These are phyloP conservation scores for Aphanomyces astaci DNA, from an alignment of 352 stramenopile genomes.

Conservation along the genomic window DNA sequence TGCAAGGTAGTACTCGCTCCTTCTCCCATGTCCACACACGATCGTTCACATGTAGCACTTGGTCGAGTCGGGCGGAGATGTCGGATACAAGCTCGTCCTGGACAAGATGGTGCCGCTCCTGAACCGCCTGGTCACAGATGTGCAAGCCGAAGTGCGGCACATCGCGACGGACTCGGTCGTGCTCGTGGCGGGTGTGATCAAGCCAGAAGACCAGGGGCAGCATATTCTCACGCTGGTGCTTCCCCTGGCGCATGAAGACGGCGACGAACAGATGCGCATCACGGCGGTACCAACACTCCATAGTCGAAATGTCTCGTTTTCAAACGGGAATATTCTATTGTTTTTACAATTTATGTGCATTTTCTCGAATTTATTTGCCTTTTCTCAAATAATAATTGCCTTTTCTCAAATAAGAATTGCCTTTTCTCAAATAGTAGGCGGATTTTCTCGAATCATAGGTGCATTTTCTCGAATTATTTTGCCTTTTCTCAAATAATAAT, in stretches of 20 bases:
- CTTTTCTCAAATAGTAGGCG: too few relatives aligned
- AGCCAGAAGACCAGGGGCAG: slow-evolving; percentile 79
- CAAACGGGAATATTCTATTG: too few relatives aligned
- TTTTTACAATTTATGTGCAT: too few relatives aligned
- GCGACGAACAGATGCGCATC: slow-evolving; percentile 90
- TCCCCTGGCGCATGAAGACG: slow-evolving; percentile 83
- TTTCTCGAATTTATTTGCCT: too few relatives aligned
- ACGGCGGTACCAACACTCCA: slow-evolving; percentile 49
- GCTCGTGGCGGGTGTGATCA: slow-evolving; percentile 76
- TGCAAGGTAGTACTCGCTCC: slow-evolving; percentile 29
- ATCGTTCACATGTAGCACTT: slow-evolving; percentile 34
- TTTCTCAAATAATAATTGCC: too few relatives aligned
- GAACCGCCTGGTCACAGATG: slow-evolving; percentile 70
- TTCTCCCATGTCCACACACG: neutral
- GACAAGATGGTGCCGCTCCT: slow-evolving; percentile 73
- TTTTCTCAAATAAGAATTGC: too few relatives aligned
- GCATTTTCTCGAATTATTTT: too few relatives aligned
- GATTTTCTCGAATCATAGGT: too few relatives aligned
- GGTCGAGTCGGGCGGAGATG: slow-evolving; percentile 33
- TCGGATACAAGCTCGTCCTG: slow-evolving; percentile 66
- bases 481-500: too few relatives aligned
- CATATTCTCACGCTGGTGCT: slow-evolving; percentile 91
- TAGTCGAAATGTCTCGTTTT: too few relatives aligned
- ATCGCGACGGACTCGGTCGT: slow-evolving; percentile 82
- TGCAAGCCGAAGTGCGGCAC: slow-evolving; percentile 82